Evolutionary conservation across 208 protist species (phyloP).

Genomic region (Crithidia mellificae): DNA sequence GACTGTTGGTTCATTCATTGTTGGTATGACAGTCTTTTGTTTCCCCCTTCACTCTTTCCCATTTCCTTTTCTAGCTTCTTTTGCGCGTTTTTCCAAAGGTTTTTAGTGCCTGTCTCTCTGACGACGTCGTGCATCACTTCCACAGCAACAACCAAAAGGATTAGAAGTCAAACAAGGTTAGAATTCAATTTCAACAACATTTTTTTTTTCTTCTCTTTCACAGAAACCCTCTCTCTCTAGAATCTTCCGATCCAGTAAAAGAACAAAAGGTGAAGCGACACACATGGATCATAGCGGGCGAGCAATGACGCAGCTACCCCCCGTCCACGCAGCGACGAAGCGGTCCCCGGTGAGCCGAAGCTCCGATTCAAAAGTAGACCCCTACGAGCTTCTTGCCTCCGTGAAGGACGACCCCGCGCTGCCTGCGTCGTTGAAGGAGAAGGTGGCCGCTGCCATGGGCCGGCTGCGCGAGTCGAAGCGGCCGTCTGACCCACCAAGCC

Average conservation of each 20-base stretch:
- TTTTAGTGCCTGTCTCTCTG: background rate
- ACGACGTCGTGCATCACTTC: background rate
- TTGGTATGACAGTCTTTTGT: too few species aligned
- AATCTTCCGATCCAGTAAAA: too few species aligned
- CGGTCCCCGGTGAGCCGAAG: constrained; percentile 15
- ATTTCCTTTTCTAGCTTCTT: background rate
- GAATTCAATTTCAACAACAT: background rate
- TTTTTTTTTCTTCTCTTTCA: too few species aligned
- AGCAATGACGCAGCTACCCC: constrained; percentile 26
- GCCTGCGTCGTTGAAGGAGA: constrained; percentile 25
- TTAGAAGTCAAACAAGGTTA: too few species aligned
- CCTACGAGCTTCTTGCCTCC: constrained; percentile 22
- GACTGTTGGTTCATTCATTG: too few species aligned
- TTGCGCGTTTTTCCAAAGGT: background rate
- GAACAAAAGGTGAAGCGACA: background rate
- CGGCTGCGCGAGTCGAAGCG: constrained; percentile 17
- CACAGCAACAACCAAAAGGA: too few species aligned
- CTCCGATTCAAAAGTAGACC: constrained; percentile 20
- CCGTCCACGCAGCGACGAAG: constrained; percentile 15
- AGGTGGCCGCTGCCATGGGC: constrained; percentile 14
- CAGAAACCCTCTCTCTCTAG: too few species aligned
- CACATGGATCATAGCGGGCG: background rate
- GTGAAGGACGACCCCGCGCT: constrained; percentile 27
- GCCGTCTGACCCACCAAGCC: background rate
- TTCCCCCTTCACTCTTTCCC: too few species aligned